Percentiles rank a stretch among this genome's conserved stretches.
phyloP scores from a whole-genome alignment of 148 eudicot species.

The Rhododendron molle region DNA sequence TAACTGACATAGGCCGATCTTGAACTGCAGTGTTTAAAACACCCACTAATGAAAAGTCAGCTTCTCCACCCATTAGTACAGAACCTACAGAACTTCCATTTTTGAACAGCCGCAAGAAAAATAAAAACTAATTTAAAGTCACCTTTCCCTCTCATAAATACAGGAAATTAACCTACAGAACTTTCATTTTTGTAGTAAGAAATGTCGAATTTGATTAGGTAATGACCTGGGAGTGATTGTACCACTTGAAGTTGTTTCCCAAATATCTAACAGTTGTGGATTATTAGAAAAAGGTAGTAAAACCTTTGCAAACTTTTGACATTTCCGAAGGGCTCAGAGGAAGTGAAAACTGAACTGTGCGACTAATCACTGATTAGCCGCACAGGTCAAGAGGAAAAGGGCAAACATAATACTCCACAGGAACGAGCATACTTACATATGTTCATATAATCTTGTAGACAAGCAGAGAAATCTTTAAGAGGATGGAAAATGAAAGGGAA shows the following conservation, averaged over 20 bases:
- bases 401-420: not conserved
- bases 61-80: not conserved
- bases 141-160: not conserved
- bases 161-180: not conserved
- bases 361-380: not conserved
- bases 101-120: constrained; percentile 19
- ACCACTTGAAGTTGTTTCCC: not conserved
- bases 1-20: constrained; percentile 34
- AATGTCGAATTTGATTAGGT: not conserved
- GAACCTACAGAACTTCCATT: not conserved
- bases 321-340: not conserved
- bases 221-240: not conserved
- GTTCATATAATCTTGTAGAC: not conserved
- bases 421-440: not conserved
- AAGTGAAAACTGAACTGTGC: not conserved
- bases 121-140: not conserved
- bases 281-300: not conserved
- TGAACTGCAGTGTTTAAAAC: constrained; percentile 17
- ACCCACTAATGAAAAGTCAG: not conserved
- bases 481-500: not conserved
- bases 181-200: not conserved
- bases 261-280: not conserved
- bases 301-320: not conserved
- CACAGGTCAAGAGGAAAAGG: not conserved
- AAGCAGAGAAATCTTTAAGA: not conserved